phyloP scores from a whole-genome alignment of 2,329 filamentous ascomycete species.

The Rhinocladiella similis region DNA sequence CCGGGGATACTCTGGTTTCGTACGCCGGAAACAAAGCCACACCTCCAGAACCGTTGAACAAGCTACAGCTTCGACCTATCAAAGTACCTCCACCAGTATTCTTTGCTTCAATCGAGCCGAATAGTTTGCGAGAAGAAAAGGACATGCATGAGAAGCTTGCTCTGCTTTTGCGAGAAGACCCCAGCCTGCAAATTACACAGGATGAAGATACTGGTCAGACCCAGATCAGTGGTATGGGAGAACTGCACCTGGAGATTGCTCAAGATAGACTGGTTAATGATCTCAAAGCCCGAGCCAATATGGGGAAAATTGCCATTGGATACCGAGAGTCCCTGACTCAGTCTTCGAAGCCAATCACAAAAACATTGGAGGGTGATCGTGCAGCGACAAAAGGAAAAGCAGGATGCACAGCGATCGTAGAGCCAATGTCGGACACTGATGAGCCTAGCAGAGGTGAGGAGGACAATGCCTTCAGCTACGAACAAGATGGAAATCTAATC shows the following conservation, averaged over 20 bases:
- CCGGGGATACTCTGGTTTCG: conserved; percentile 85
- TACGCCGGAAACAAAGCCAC: conserved; percentile 65
- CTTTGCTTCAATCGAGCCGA: conserved; percentile 87
- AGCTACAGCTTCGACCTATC: conserved; percentile 81
- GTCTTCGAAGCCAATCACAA: conserved; percentile 57
- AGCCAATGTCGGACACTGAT: conserved; percentile 51
- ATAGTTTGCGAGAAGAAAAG: conserved; percentile 76
- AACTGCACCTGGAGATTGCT: conserved; percentile 91
- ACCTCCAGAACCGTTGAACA: conserved; percentile 68
- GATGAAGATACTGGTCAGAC: conserved; percentile 93
- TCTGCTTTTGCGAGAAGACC: conserved; percentile 84
- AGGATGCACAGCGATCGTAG: conserved; percentile 67
- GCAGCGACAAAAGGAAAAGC: conserved; percentile 79
- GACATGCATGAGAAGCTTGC: conserved; percentile 73
- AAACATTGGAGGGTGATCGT: conserved; percentile 74
- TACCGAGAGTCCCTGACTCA: conserved; percentile 80
- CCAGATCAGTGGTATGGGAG: conserved; percentile 92
- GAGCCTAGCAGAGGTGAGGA: conserved; percentile 29
- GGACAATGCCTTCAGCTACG: conserved; percentile 36
- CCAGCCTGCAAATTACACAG: conserved; percentile 79
- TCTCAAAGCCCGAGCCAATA: conserved; percentile 80
- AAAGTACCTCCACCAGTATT: conserved; percentile 91
- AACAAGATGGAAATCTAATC: conserved; percentile 70
- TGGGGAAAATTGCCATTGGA: conserved; percentile 91
- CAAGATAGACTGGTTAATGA: conserved; percentile 83